Percentiles rank a stretch among this genome's conserved stretches.
Evolutionary conservation across 2,329 filamentous ascomycete species (phyloP).

Genomic region (Elsinoe batatas): DNA sequence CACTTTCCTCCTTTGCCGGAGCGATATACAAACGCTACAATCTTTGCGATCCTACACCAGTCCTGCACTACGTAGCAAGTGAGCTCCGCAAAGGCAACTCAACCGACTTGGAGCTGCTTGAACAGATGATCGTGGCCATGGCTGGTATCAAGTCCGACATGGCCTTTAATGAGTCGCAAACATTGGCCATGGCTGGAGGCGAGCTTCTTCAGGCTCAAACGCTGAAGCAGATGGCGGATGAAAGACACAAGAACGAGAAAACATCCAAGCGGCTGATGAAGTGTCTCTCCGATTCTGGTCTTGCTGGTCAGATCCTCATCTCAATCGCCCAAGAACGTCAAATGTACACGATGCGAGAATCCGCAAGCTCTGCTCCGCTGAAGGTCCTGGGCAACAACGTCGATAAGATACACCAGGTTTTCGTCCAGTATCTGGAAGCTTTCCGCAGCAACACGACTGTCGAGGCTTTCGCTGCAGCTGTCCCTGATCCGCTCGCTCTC

Average conservation of each 20-base stretch:
- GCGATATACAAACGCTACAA: conserved; percentile 81
- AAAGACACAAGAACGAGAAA: conserved; percentile 55
- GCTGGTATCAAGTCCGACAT: conserved; percentile 79
- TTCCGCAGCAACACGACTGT: conserved; percentile 68
- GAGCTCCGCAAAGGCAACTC: conserved; percentile 76
- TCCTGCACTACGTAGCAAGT: conserved; percentile 80
- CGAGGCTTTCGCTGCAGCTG: conserved; percentile 65
- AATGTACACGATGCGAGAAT: conserved; percentile 67
- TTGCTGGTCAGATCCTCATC: conserved; percentile 76
- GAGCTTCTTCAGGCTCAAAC: conserved; percentile 70
- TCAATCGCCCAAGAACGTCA: conserved; percentile 84
- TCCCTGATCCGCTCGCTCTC: conserved; percentile 65
- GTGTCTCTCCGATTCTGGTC: conserved; percentile 63
- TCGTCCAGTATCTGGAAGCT: conserved; percentile 82
- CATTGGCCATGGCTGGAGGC: conserved; percentile 81
- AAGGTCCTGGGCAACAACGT: conserved; percentile 82
- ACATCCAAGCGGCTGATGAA: conserved; percentile 73
- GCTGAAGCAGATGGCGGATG: conserved; percentile 69
- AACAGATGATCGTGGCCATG: conserved; percentile 87
- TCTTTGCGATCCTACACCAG: conserved; percentile 70
- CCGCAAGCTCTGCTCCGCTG: conserved; percentile 66
- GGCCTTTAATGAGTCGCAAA: conserved; percentile 80
- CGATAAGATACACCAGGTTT: conserved; percentile 78
- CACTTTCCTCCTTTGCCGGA: conserved; percentile 81
- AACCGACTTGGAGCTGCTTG: conserved; percentile 81